Percentiles rank a stretch among this genome's conserved stretches.
Conservation (phyloP, 805 yeast species). For the Wickerhamiella bombiphila region DNA sequence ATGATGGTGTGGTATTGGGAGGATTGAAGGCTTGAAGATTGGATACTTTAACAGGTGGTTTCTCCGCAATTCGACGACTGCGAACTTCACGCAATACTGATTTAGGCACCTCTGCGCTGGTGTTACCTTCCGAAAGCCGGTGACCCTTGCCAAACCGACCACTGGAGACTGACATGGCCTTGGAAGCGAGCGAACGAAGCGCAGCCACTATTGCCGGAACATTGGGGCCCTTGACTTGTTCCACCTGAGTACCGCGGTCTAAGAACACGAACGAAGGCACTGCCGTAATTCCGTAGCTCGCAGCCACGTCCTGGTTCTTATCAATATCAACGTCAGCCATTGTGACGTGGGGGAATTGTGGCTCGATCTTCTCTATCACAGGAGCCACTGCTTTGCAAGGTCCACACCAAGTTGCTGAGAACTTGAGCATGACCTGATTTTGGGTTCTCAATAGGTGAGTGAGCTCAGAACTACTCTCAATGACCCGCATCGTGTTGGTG, state of each 20-base stretch:
- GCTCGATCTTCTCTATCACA: conserved; percentile 65
- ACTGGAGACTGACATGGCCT: conserved; percentile 1
- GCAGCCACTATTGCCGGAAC: conserved; percentile 6
- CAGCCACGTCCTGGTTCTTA: conserved; percentile 50
- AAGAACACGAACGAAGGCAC: conserved; percentile 62
- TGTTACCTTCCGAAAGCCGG: conserved; percentile 7
- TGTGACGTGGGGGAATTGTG: conserved; percentile 35
- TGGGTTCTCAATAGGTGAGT: no score
- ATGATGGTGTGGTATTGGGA: no score
- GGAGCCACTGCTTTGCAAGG: conserved; percentile 98
- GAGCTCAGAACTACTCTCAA: no score
- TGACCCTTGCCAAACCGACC: conserved; percentile 10
- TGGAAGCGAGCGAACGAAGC: conserved; percentile 5
- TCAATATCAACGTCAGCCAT: conserved; percentile 90
- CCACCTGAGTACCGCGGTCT: conserved; percentile 61
- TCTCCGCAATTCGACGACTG: not conserved
- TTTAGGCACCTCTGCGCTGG: not conserved
- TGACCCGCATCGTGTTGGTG: no score
- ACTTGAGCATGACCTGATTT: conserved; percentile 45
- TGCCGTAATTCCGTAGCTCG: conserved; percentile 45
- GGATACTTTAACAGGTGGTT: no score
- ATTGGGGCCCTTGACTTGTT: conserved; percentile 25
- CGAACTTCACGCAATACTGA: not conserved
- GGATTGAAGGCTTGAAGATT: no score
- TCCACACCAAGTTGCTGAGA: conserved; percentile 93